Evolutionary conservation across 768 basidiomycete genomes (phyloP), one percentile per base, ranked within the genome.

Genomic region (Crepidotus variabilis): DNA sequence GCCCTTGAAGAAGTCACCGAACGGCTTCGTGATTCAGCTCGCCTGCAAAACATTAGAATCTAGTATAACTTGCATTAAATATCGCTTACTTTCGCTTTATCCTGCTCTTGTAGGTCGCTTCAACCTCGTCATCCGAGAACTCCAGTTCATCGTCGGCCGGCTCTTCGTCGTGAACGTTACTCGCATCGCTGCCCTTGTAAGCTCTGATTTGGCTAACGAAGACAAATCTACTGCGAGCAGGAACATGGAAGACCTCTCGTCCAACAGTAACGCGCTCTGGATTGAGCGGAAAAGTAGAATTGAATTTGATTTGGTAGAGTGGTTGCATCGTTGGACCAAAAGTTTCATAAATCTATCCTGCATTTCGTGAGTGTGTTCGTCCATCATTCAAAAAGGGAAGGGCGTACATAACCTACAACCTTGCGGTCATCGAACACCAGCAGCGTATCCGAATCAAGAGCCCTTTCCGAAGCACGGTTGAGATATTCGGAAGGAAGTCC

Each of bases 61-160:
- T 16, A 18, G 21, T 32, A 32, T 43, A 48, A 35, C 18, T 18
- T 20, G n/a, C 28, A 52, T 18, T 58, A 49, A 33, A 57, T 61
- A 18, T 23, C 57, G 66, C 80, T 50, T 59, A 87, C 87, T 78
- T 85, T 61, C 78, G 76, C 64, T 87, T 90, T 47, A 80, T 64
- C 50, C 74, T 74, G 51, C 81, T 75, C 72, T 81, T 90, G 66
- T 86, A 80, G 24, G 84, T 85, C 16, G 84, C 83, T 69, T 98
- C 96, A 54, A 86, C 80, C 68, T 98, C 96, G 62, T 98, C 96
- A 61, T 98, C 96, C 2, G 91, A 94, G 71, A 95, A 98, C 67
- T 98, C 96, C 28, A 92, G 65, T 66, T 98, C 96, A 54, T 92
- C 83, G 18, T 92, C 94, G 1, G 78, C 90, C 2, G 92, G 87